Evolutionary conservation across 768 basidiomycete genomes (phyloP).

Genomic region (Postia placenta): DNA sequence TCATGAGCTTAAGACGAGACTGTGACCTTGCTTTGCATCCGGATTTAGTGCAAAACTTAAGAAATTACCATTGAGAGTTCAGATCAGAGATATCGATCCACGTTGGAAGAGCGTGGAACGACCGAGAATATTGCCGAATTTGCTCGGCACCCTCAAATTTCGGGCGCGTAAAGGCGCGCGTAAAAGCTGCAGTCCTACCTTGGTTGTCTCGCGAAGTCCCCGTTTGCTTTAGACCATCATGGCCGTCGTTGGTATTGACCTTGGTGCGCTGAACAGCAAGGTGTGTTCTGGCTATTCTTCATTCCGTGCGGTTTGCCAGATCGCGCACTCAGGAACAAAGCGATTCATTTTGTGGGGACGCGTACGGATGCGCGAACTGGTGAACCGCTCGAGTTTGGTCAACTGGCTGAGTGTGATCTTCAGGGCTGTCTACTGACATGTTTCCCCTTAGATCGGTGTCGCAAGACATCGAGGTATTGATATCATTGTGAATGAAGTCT

Average conservation of each 20-base stretch:
- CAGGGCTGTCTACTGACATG: neutral
- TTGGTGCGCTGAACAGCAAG: conserved; percentile 88
- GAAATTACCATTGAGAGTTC: too few species aligned
- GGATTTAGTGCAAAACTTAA: too few species aligned
- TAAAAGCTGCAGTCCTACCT: too few species aligned
- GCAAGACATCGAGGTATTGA: conserved; percentile 95
- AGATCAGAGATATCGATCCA: conserved; percentile 6
- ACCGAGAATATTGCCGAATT: conserved; percentile 10
- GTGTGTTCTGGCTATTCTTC: conserved; percentile 31
- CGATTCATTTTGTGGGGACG: too few species aligned
- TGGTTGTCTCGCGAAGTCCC: neutral
- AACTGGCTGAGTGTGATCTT: neutral
- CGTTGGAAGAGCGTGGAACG: conserved; percentile 7
- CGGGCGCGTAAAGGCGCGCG: conserved; percentile 24
- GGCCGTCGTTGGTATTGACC: conserved; percentile 95
- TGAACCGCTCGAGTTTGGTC: too few species aligned
- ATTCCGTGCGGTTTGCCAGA: neutral
- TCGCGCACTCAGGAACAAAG: too few species aligned
- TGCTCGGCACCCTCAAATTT: conserved; percentile 20
- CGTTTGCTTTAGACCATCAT: conserved; percentile 32
- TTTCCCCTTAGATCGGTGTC: conserved; percentile 74
- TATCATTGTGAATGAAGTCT: conserved; percentile 97
- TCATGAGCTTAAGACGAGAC: too few species aligned
- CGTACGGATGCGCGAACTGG: too few species aligned
- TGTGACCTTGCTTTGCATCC: too few species aligned